Evolutionary conservation across 2,329 filamentous ascomycete genomes (phyloP).

Genomic region (Chrysosphaeria jannelii): DNA sequence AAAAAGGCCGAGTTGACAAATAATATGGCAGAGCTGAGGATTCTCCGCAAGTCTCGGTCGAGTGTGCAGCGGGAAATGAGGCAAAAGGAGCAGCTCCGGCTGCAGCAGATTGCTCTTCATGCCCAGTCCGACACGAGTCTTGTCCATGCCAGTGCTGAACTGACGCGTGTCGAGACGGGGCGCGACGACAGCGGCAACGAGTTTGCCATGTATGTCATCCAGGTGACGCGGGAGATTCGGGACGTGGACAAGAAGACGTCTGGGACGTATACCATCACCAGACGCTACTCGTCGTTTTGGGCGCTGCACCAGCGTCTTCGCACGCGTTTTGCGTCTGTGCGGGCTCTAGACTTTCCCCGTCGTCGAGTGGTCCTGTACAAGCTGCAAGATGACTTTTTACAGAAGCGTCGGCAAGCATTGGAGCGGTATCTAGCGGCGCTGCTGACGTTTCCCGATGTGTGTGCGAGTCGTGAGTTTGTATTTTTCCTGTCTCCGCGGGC

Average conservation of each 20-base stretch:
- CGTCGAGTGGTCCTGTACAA: slow-evolving; percentile 89
- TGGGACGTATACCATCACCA: slow-evolving; percentile 45
- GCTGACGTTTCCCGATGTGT: slow-evolving; percentile 69
- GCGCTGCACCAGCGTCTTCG: slow-evolving; percentile 78
- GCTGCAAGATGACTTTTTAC: slow-evolving; percentile 79
- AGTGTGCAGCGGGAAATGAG: slow-evolving; percentile 80
- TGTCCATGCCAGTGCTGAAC: slow-evolving; percentile 66
- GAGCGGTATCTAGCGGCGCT: slow-evolving; percentile 66
- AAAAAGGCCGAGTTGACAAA: slow-evolving; percentile 92
- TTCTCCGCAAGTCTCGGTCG: slow-evolving; percentile 74
- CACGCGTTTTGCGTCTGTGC: slow-evolving; percentile 58
- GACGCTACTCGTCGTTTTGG: slow-evolving; percentile 89
- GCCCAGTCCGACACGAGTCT: slow-evolving; percentile 95
- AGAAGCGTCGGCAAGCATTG: slow-evolving; percentile 57
- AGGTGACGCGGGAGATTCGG: slow-evolving; percentile 33
- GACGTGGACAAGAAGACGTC: neutral
- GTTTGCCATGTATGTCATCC: slow-evolving; percentile 75
- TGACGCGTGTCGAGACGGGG: slow-evolving; percentile 79
- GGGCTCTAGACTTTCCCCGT: slow-evolving; percentile 71
- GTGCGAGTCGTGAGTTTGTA: slow-evolving; percentile 69
- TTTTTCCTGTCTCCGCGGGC: slow-evolving; percentile 77
- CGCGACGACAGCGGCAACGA: slow-evolving; percentile 61
- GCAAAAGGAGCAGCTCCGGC: slow-evolving; percentile 62
- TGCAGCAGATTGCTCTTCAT: slow-evolving; percentile 89
- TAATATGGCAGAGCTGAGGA: slow-evolving; percentile 76